A percentile compares a stretch with the other conserved stretches of the same genome.
phyloP scores from a whole-genome alignment of 2,329 filamentous ascomycete genomes.

The Nothopassalora personata region DNA sequence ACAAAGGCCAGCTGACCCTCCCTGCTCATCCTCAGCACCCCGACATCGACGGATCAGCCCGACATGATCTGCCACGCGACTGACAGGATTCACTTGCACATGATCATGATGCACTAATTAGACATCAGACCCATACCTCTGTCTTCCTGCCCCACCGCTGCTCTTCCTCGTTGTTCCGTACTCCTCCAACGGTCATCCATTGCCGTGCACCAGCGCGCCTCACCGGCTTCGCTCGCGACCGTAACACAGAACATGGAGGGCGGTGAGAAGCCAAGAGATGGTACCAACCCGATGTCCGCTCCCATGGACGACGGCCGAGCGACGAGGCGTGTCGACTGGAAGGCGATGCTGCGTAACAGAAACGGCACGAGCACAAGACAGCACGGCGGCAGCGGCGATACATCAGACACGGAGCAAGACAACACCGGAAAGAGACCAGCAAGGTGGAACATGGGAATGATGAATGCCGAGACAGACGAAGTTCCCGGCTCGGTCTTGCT shows the following conservation, averaged over 20 bases:
- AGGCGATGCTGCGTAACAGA: constrained; percentile 15
- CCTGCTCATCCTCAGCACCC: background rate
- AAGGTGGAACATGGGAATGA: constrained; percentile 66
- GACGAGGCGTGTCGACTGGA: constrained; percentile 23
- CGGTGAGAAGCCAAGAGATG: background rate
- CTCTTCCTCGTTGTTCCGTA: background rate
- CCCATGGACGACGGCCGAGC: constrained; percentile 6
- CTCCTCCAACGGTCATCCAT: background rate
- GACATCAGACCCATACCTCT: background rate
- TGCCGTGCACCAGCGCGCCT: background rate
- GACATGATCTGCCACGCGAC: background rate
- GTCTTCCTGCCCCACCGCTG: background rate
- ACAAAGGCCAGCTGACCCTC: background rate
- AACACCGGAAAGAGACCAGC: constrained; percentile 10
- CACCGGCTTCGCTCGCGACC: background rate
- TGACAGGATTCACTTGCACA: background rate
- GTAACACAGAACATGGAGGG: background rate
- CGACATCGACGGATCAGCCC: background rate
- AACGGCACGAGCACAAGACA: constrained; percentile 4
- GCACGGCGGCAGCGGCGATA: constrained; percentile 12
- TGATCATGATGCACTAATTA: background rate
- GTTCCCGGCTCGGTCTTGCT: constrained; percentile 67
- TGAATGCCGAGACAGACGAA: constrained; percentile 80
- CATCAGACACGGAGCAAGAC: constrained; percentile 12
- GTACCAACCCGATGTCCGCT: background rate